Conservation (phyloP, 2,329 filamentous ascomycete genomes). For the Alternaria atra region DNA sequence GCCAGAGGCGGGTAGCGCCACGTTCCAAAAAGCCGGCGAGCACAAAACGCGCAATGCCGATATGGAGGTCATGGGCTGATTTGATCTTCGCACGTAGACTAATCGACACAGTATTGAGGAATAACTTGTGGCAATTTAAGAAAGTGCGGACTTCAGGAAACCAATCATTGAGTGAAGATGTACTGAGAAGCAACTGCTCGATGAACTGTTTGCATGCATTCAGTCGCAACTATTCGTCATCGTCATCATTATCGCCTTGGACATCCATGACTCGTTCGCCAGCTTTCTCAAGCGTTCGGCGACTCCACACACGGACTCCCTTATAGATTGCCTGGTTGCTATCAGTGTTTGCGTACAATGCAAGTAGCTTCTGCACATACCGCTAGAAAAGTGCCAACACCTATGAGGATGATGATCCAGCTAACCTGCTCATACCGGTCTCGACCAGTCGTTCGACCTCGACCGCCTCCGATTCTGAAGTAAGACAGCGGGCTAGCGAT, state of each 20-base stretch:
- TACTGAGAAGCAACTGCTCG: background rate
- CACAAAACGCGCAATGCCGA: constrained; percentile 48
- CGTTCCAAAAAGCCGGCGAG: constrained; percentile 36
- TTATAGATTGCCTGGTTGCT: constrained; percentile 77
- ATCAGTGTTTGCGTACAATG: constrained; percentile 16
- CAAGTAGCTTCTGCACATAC: constrained; percentile 59
- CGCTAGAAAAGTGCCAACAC: constrained; percentile 79
- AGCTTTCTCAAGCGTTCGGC: constrained; percentile 75
- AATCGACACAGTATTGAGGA: constrained; percentile 85
- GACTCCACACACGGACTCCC: constrained; percentile 76
- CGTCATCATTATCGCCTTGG: constrained; percentile 66
- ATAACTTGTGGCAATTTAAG: constrained; percentile 89
- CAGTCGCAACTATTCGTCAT: constrained; percentile 52
- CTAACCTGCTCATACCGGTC: constrained; percentile 81
- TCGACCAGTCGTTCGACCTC: constrained; percentile 72
- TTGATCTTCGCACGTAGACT: constrained; percentile 93
- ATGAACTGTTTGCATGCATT: background rate
- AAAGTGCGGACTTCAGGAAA: constrained; percentile 71
- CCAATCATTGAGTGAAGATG: background rate
- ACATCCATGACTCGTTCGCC: constrained; percentile 86
- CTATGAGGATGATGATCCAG: constrained; percentile 80
- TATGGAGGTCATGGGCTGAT: constrained; percentile 39
- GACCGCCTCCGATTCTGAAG: constrained; percentile 70
- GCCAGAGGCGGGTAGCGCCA: constrained; percentile 39
- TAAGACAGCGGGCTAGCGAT: constrained; percentile 79